Evolutionary conservation across 1,284 basidiomycete genomes (phyloP), one percentile per base, ranked within the genome.

Genomic region (Sanghuangporus sanghuang): DNA sequence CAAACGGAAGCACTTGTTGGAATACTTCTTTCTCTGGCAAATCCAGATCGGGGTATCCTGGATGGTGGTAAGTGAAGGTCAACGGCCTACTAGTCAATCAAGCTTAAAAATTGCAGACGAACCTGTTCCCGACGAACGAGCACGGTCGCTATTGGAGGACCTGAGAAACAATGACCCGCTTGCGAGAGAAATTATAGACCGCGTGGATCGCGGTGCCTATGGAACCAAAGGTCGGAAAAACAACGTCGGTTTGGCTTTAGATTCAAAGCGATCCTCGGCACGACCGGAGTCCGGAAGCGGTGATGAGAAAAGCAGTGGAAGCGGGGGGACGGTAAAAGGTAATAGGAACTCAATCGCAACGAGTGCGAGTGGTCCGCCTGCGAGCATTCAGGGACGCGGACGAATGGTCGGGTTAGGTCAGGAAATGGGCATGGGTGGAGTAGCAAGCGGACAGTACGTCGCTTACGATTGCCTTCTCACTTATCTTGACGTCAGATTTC

Each of bases 1-100:
- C 91, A 94, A 71, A 91, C 91, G 48, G 93, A 95, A 72, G 91
- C 92, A 0, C 78, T 95, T 50, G 77, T 95, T 21, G 92, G 91
- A 57, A 87, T 92, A 68, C 77, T 94, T 59, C 78, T 94, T 50
- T 79, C 85, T 1, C 46, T 66, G n/a, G 64, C 64, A 38, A 49
- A 63, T 18, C 61, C 64, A 21, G 64, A 62, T 18, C 35, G 55
- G 16, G 50, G 60, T 27, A 23, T 57, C n/a, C 32, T 57, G 46
- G 55, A 57, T 23, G 56, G 49, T 39, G 64, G 59, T 65, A 23
- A 27, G 49, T 39, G 27, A 32, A 32, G 27, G 3, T 32, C 27
- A 32, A 32, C 36, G 14, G 18, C n/a, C 21, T 36, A 44, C 38
- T 27, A 11, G 32, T 21, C 6, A 11, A 2, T 16, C 53, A 16